A percentile compares a stretch with the other conserved stretches of the same genome.
These are phyloP conservation scores for Fraxinus cuspidata DNA, from an alignment of 257 asterid species.

Conservation along the genomic window DNA sequence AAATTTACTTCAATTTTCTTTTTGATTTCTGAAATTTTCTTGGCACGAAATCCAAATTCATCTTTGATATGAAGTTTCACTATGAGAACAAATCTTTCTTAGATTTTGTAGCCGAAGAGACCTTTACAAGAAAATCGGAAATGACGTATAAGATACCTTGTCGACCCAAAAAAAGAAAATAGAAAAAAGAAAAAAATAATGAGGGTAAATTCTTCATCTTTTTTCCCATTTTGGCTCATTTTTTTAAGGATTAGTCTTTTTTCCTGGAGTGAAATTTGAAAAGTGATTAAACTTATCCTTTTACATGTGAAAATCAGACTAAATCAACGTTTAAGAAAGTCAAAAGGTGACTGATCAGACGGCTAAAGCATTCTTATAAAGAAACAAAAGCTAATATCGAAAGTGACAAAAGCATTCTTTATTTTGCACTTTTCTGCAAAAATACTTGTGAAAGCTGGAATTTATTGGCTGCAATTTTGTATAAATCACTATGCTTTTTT, in stretches of 20 bases:
- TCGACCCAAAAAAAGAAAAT: not conserved
- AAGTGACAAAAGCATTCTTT: conserved; percentile 54
- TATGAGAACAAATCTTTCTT: not conserved
- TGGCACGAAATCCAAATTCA: not conserved
- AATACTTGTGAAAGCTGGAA: conserved; percentile 34
- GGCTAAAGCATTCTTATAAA: conserved; percentile 53
- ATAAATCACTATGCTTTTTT: conserved; percentile 22
- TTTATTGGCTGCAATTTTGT: conserved; percentile 30
- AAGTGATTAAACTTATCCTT: conserved; percentile 19
- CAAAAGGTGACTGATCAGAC: conserved; percentile 47
- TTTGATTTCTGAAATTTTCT: not conserved
- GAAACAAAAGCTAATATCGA: conserved; percentile 59
- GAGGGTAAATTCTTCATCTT: not conserved
- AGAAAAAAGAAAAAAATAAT: not conserved
- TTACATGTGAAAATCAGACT: conserved; percentile 37
- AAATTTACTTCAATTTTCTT: not conserved
- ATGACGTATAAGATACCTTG: not conserved
- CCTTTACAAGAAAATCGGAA: not conserved
- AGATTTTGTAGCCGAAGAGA: not conserved
- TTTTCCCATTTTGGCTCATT: not conserved
- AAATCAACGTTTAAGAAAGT: conserved; percentile 36
- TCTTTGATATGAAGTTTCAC: not conserved
- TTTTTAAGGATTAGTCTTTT: not conserved
- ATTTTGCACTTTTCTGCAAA: conserved; percentile 37
- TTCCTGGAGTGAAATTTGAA: not conserved